Evolutionary conservation across 768 basidiomycete genomes (phyloP).

Genomic region (Fibroporia radiculosa): DNA sequence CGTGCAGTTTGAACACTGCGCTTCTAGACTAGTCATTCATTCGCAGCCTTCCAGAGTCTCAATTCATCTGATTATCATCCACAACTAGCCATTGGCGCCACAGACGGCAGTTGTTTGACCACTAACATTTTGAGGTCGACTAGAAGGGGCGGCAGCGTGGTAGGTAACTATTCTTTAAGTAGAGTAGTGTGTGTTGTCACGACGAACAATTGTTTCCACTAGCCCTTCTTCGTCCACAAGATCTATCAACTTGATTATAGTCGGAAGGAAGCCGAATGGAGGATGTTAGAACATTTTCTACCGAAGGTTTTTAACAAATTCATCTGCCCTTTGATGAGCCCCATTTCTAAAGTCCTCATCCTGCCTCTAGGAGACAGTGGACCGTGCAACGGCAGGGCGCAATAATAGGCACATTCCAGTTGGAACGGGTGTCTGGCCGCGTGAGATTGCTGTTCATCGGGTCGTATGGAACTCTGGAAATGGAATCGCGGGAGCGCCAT

Average conservation of each 20-base stretch:
- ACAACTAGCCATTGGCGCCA: slow-evolving; percentile 72
- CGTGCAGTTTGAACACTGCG: background rate
- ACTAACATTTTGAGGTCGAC: slow-evolving; percentile 65
- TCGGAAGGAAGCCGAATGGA: slow-evolving; percentile 60
- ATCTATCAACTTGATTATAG: slow-evolving; percentile 88
- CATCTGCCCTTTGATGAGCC: slow-evolving; percentile 2
- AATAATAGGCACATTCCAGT: slow-evolving; percentile 28
- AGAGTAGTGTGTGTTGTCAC: background rate
- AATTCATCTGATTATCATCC: slow-evolving; percentile 81
- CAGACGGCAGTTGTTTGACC: slow-evolving; percentile 76
- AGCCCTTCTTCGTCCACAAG: slow-evolving; percentile 75
- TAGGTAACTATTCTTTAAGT: slow-evolving; percentile 31
- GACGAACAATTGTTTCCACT: background rate
- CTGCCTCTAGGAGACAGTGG: slow-evolving; percentile 41
- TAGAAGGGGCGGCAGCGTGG: slow-evolving; percentile 63
- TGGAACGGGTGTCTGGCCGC: slow-evolving; percentile 69
- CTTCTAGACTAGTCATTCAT: background rate
- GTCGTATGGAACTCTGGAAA: slow-evolving; percentile 77
- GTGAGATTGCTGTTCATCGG: slow-evolving; percentile 68
- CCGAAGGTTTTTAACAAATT: slow-evolving; percentile 45
- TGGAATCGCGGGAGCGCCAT: slow-evolving; percentile 48
- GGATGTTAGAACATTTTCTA: slow-evolving; percentile 84
- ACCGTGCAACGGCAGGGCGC: slow-evolving; percentile 33
- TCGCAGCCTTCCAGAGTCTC: slow-evolving; percentile 43
- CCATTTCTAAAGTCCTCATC: too few species aligned